Evolutionary conservation across 768 basidiomycete species (phyloP), one percentile per base, ranked within the genome.

Genomic region (Psilocybe subaeruginosa): DNA sequence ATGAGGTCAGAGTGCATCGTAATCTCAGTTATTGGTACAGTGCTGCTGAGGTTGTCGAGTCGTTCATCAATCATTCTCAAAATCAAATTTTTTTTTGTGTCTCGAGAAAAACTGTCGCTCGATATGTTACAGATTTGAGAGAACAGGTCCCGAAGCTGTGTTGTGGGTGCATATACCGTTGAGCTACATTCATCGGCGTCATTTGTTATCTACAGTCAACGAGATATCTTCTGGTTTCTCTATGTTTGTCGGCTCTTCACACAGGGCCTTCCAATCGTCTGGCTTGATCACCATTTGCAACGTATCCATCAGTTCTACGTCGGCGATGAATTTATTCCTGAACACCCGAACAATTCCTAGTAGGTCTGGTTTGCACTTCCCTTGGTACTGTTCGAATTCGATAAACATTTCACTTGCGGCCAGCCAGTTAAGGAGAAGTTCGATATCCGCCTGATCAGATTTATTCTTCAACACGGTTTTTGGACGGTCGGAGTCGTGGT

Each of bases 241-340:
- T 39, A 39, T 2, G 37, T 8, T 14, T 16, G 23, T 19, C 17
- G 7, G 14, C 30, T 52, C 50, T 33, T 29, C 47, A 11, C 47
- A 80, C 78, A 63, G 35, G 12, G 61, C 54, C 16, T 62, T 54
- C 69, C 68, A 70, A 60, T 70, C 69, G 45, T 64, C 64, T 11
- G 62, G 63, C 37, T 69, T 59, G 19, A 70, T 60, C 19, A 60
- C 61, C 16, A 27, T 61, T 56, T 64, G 47, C 57, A 71, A 47
- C 19, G 59, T 59, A 19, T 66, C 59, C 64, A 66, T 61, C 55
- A 68, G 61, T 14, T 60, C 61, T 33, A 54, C 17, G 48, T 65
- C 43, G 29, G 54, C 53, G 29, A 37, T 12, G 37, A 54, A 49
- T 45, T 51, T 59, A 27, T 67, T 62, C 14, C 52, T 29, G 48